phyloP scores from a whole-genome alignment of 371 early-diverging fungal species.

The Mortierella sp. region DNA sequence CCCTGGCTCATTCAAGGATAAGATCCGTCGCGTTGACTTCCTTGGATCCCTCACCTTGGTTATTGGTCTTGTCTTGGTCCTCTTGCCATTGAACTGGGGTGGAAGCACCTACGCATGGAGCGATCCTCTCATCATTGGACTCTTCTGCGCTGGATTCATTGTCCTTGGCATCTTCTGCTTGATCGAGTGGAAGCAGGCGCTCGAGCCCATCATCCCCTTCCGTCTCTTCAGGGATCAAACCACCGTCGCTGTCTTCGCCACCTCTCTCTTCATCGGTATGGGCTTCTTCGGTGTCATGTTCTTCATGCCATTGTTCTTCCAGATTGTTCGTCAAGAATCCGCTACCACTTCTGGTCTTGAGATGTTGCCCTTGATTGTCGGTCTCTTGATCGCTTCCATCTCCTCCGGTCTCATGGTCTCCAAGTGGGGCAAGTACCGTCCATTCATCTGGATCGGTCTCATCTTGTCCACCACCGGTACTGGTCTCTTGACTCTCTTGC shows the following conservation, averaged over 20 bases:
- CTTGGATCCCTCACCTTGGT: conserved; percentile 67
- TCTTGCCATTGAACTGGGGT: conserved; percentile 73
- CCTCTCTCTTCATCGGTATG: conserved; percentile 72
- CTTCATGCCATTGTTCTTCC: conserved; percentile 74
- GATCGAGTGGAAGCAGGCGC: conserved; percentile 66
- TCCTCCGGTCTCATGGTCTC: conserved; percentile 56
- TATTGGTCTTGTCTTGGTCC: conserved; percentile 61
- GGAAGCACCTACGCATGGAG: conserved; percentile 71
- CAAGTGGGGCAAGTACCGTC: conserved; percentile 41
- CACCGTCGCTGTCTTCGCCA: conserved; percentile 55
- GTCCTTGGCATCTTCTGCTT: conserved; percentile 61
- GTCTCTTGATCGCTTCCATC: conserved; percentile 43
- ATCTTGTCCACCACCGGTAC: conserved; percentile 54
- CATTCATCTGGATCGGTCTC: conserved; percentile 57
- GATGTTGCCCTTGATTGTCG: conserved; percentile 70
- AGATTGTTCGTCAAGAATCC: conserved; percentile 57
- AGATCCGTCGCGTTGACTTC: conserved; percentile 72
- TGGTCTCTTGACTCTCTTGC: conserved; percentile 53
- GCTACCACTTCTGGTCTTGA: conserved; percentile 73
- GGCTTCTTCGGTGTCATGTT: conserved; percentile 76
- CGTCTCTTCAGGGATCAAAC: conserved; percentile 58
- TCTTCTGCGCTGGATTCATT: conserved; percentile 62
- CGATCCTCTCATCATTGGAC: conserved; percentile 64
- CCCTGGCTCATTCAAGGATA: conserved; percentile 55
- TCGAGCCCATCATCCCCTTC: conserved; percentile 70